Conservation (phyloP, 306 rosid genomes). For the Cicer bijugum region DNA sequence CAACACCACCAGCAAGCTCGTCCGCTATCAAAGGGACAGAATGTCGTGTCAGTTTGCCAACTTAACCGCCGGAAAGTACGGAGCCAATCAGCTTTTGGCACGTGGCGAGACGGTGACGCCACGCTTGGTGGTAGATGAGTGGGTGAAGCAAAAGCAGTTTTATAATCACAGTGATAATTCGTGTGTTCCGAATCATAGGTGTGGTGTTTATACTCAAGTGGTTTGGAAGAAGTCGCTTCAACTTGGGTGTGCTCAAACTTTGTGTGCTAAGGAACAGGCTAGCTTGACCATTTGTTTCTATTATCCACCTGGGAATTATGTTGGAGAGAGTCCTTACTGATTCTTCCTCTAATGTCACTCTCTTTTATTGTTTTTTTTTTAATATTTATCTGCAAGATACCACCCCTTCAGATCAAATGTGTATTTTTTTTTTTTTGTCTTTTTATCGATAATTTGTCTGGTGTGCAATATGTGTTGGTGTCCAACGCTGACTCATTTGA, state of each 20-base stretch:
- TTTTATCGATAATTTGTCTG: too few relatives aligned
- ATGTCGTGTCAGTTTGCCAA: slow-evolving; percentile 69
- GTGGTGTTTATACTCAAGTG: slow-evolving; percentile 83
- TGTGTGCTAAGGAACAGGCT: slow-evolving; percentile 53
- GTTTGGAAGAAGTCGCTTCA: slow-evolving; percentile 74
- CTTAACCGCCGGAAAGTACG: slow-evolving; percentile 61
- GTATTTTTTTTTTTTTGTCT: too few relatives aligned
- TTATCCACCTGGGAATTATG: slow-evolving; percentile 69
- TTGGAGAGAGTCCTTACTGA: slow-evolving; percentile 74
- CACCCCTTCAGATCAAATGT: too few relatives aligned
- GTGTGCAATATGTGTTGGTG: too few relatives aligned
- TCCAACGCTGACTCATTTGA: too few relatives aligned
- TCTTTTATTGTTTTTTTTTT: background rate
- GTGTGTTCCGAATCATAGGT: slow-evolving; percentile 56
- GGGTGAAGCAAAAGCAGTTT: slow-evolving; percentile 72
- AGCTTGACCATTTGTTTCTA: slow-evolving; percentile 75
- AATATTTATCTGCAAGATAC: too few relatives aligned
- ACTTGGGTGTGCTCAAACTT: slow-evolving; percentile 70
- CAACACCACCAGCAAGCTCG: slow-evolving; percentile 53
- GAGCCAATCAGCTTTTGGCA: slow-evolving; percentile 69
- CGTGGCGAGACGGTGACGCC: slow-evolving; percentile 56
- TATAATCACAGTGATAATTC: slow-evolving; percentile 68
- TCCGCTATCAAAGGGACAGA: slow-evolving; percentile 63
- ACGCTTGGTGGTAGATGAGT: slow-evolving; percentile 65
- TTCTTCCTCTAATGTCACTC: background rate